Percentiles rank a stretch among this genome's conserved stretches.
These are phyloP conservation scores for Monilinia vaccinii-corymbosi DNA, from an alignment of 2,329 filamentous ascomycete species.

Conservation along the genomic window DNA sequence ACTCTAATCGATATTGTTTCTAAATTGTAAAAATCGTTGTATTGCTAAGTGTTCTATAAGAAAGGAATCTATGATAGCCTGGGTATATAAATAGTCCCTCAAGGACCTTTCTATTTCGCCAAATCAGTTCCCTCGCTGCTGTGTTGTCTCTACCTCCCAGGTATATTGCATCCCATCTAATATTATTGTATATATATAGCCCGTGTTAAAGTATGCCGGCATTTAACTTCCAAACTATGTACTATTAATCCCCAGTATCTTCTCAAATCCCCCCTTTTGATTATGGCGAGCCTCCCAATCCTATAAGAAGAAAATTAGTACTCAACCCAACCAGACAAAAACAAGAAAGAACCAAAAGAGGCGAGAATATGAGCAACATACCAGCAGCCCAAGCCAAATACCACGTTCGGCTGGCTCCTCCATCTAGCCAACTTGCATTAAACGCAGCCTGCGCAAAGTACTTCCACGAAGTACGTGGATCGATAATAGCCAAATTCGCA, in stretches of 20 bases:
- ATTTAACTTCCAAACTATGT: not conserved
- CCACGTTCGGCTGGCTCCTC: constrained; percentile 77
- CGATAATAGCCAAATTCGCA: constrained; percentile 70
- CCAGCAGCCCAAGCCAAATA: constrained; percentile 73
- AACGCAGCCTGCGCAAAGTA: constrained; percentile 66
- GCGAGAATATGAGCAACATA: constrained; percentile 23
- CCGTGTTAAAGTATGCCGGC: not conserved
- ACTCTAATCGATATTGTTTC: not conserved
- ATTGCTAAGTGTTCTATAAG: not conserved
- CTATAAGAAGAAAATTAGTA: not conserved
- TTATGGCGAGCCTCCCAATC: constrained; percentile 7
- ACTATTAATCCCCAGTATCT: not conserved
- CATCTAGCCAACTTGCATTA: constrained; percentile 63
- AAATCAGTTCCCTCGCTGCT: not conserved
- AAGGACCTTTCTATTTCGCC: not conserved
- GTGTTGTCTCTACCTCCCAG: not conserved
- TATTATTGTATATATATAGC: not conserved
- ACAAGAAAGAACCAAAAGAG: not conserved
- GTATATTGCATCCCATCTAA: not conserved
- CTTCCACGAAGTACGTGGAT: constrained; percentile 58
- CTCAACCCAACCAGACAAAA: not conserved
- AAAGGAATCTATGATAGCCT: not conserved
- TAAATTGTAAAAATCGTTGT: not conserved
- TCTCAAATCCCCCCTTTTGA: not conserved
- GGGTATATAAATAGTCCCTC: not conserved